These are phyloP conservation scores for Aspergillus hiratsukae DNA, from an alignment of 2,329 filamentous ascomycete species.

Conservation along the genomic window DNA sequence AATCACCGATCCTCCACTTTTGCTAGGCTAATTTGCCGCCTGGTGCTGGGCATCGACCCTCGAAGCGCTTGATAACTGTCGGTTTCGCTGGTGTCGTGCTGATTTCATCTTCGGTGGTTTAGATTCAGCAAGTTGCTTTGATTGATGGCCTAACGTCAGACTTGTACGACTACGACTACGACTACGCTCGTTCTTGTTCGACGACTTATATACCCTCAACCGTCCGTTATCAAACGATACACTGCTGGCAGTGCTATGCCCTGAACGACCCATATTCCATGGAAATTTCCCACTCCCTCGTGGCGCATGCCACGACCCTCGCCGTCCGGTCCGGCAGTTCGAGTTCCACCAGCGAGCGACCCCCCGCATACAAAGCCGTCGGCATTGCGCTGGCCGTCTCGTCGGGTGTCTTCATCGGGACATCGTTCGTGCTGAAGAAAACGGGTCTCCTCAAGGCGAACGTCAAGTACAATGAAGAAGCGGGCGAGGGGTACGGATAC, in stretches of 20 bases:
- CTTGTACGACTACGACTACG: too few species aligned
- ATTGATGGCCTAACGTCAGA: too few species aligned
- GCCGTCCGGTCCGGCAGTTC: constrained; percentile 12
- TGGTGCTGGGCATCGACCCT: neutral
- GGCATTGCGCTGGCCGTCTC: constrained; percentile 80
- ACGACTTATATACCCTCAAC: neutral
- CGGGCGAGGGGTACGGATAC: constrained; percentile 95
- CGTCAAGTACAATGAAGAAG: constrained; percentile 91
- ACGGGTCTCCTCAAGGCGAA: constrained; percentile 86
- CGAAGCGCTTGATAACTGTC: neutral
- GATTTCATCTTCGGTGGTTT: neutral
- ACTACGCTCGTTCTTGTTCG: too few species aligned
- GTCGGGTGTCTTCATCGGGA: constrained; percentile 88
- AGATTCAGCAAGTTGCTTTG: neutral
- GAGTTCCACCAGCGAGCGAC: constrained; percentile 35
- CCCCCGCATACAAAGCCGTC: constrained; percentile 71
- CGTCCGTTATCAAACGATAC: constrained; percentile 1
- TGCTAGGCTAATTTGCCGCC: neutral
- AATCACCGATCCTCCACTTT: neutral
- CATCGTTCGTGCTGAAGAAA: constrained; percentile 95
- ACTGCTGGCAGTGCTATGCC: constrained; percentile 11
- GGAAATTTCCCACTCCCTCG: constrained; percentile 38
- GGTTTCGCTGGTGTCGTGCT: neutral
- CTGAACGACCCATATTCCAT: constrained; percentile 37
- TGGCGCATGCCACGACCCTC: constrained; percentile 17